Evolutionary conservation across 2,329 filamentous ascomycete genomes (phyloP).

Genomic region (Pseudogymnoascus sp.): DNA sequence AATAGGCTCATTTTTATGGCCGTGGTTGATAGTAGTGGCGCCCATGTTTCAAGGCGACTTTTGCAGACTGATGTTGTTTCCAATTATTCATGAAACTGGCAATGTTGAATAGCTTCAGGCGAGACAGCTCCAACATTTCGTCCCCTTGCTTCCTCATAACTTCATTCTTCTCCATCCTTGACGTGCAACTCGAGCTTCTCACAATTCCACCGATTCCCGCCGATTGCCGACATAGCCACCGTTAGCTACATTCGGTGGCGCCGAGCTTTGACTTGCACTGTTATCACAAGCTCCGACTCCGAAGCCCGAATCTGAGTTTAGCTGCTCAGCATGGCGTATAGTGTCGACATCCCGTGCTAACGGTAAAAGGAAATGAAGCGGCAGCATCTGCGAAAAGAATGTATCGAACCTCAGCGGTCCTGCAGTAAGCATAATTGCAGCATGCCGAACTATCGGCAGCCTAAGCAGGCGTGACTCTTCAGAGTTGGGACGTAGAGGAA

Average conservation of each 20-base stretch:
- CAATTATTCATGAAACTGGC: neutral
- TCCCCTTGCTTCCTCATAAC: neutral
- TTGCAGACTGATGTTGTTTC: neutral
- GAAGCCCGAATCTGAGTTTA: neutral
- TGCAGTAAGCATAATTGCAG: neutral
- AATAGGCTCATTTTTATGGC: conserved; percentile 20
- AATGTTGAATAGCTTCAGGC: neutral
- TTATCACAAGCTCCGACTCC: neutral
- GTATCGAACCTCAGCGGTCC: neutral
- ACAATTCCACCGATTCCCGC: neutral
- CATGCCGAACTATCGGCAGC: neutral
- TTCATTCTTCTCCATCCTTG: neutral
- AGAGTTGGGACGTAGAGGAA: neutral
- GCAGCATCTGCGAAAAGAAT: neutral
- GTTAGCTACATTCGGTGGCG: neutral
- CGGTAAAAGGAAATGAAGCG: neutral
- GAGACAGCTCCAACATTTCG: neutral
- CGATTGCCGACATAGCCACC: neutral
- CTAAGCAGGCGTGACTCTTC: neutral
- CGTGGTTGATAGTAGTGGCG: neutral
- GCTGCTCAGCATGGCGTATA: neutral
- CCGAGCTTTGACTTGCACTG: neutral
- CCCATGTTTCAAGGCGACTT: neutral
- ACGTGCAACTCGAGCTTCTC: neutral
- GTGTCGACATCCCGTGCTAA: neutral